Percentiles rank a stretch among this genome's conserved stretches.
phyloP scores from a whole-genome alignment of 176 grass and related monocot species.

The Canna indica region DNA sequence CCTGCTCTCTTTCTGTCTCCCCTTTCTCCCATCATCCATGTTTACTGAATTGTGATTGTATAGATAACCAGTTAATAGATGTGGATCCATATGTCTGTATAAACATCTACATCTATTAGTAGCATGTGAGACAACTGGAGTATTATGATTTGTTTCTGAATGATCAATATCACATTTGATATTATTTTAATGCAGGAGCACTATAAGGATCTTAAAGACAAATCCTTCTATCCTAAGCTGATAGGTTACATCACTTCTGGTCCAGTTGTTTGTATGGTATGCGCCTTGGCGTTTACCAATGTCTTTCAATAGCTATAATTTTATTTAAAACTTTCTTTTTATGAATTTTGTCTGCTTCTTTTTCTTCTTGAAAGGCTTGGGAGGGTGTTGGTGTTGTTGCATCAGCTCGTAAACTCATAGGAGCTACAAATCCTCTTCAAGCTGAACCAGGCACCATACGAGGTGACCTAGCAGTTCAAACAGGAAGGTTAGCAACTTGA shows the following conservation, averaged over 20 bases:
- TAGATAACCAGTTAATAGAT: not conserved
- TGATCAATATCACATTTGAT: not conserved
- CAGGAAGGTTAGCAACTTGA: conserved; percentile 48
- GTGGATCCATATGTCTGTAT: not conserved
- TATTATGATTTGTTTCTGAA: not conserved
- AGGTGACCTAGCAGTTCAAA: conserved; percentile 95
- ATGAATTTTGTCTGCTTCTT: conserved; percentile 1
- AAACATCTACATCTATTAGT: not conserved
- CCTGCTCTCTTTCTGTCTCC: too few relatives aligned
- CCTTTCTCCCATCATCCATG: too few relatives aligned
- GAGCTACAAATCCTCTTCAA: conserved; percentile 91
- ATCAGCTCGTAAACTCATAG: conserved; percentile 88
- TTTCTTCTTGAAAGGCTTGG: conserved; percentile 56
- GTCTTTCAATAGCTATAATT: conserved; percentile 9
- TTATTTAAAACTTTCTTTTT: not conserved
- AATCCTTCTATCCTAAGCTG: conserved; percentile 66
- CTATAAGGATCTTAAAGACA: conserved; percentile 88
- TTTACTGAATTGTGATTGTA: not conserved
- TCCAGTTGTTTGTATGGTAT: conserved; percentile 97
- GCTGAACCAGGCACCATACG: conserved; percentile 90
- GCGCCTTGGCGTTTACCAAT: not conserved
- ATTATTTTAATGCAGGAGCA: conserved; percentile 52
- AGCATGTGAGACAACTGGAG: not conserved
- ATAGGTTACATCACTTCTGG: conserved; percentile 90
- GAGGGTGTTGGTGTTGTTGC: conserved; percentile 83